Evolutionary conservation across 169 alveolate genomes (phyloP).

Genomic region (Eimeria sp.): DNA sequence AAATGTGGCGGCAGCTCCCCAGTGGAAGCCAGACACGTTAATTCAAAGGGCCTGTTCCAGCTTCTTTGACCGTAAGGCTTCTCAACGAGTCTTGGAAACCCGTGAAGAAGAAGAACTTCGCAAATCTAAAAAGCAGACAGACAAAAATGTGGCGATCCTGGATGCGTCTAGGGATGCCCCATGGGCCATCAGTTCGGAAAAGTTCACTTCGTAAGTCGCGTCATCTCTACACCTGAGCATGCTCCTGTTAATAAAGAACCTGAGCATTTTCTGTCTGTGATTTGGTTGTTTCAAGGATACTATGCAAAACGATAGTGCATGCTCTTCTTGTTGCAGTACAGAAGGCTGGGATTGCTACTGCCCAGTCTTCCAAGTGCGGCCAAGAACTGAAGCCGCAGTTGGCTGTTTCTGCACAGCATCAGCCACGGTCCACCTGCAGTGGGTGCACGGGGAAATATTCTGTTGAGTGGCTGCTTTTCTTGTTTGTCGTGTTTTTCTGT

Average conservation of each 20-base stretch:
- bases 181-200: constrained; percentile 50
- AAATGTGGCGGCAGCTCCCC: constrained; percentile 30
- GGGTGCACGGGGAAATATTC: neutral
- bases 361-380: neutral
- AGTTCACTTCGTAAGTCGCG: constrained; percentile 28
- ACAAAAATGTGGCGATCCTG: constrained; percentile 65
- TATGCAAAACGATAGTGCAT: neutral
- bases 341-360: neutral
- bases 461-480: neutral
- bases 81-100: constrained; percentile 51
- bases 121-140: constrained; percentile 20
- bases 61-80: constrained; percentile 70
- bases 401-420: neutral
- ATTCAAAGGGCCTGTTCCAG: constrained; percentile 57
- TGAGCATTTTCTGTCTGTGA: neutral
- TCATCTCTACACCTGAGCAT: neutral
- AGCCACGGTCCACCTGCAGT: neutral
- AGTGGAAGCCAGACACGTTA: constrained; percentile 43
- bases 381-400: neutral
- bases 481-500: neutral
- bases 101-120: constrained; percentile 43
- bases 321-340: neutral
- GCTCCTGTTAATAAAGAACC: neutral
- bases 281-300: neutral
- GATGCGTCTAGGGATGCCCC: constrained; percentile 62